A percentile compares a stretch with the other conserved stretches of the same genome.
phyloP scores from a whole-genome alignment of 2,329 filamentous ascomycete genomes.

The Paradendryphiella salina region DNA sequence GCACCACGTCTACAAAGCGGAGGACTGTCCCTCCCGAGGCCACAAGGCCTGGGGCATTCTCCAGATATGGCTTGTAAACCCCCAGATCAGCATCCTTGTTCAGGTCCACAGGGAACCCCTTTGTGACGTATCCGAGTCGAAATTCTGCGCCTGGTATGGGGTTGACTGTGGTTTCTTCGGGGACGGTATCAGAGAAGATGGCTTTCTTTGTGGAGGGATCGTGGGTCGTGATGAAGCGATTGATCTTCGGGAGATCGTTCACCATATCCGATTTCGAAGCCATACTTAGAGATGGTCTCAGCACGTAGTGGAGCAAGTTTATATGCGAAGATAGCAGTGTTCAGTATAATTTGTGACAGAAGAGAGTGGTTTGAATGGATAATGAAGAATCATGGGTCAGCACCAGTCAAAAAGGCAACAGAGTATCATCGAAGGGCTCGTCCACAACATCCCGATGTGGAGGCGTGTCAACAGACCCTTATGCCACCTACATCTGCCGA shows the following conservation, averaged over 20 bases:
- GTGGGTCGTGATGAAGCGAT: conserved; percentile 46
- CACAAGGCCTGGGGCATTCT: conserved; percentile 54
- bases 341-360: not conserved
- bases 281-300: conserved; percentile 13
- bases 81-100: conserved; percentile 52
- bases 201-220: conserved; percentile 38
- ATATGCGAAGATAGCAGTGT: not conserved
- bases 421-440: not conserved
- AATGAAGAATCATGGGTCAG: not conserved
- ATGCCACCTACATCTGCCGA: conserved; percentile 4
- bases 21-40: conserved; percentile 53
- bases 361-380: not conserved
- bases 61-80: conserved; percentile 51
- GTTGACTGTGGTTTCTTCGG: conserved; percentile 28
- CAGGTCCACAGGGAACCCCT: conserved; percentile 52
- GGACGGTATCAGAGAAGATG: conserved; percentile 36
- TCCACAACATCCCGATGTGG: conserved; percentile 13
- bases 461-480: not conserved
- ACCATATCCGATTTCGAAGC: conserved; percentile 12
- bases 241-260: conserved; percentile 33
- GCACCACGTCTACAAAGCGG: conserved; percentile 44
- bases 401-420: not conserved
- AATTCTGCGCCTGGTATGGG: conserved; percentile 44
- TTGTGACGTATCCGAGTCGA: conserved; percentile 55
- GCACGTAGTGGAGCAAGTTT: not conserved